Percentiles rank a stretch among this genome's conserved stretches.
phyloP scores from a whole-genome alignment of 495 filamentous ascomycete species.

The Penicillium parvum region DNA sequence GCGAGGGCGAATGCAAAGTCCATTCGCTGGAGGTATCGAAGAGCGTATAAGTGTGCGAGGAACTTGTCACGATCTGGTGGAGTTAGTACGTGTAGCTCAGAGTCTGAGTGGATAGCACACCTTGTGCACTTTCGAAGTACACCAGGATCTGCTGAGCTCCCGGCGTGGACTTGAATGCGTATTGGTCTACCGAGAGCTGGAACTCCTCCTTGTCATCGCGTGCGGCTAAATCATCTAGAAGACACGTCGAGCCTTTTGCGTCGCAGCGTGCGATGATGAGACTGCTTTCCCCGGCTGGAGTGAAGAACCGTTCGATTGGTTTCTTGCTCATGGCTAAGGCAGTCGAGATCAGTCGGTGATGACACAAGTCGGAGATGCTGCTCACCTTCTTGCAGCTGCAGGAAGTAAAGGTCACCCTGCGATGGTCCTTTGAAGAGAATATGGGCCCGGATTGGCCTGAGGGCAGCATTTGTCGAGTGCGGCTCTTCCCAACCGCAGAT shows the following conservation, averaged over 20 bases:
- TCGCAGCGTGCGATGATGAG: background rate
- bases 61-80: background rate
- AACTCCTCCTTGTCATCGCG: background rate
- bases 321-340: too few relatives aligned
- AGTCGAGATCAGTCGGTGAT: too few relatives aligned
- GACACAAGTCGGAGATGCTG: background rate
- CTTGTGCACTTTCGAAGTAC: background rate
- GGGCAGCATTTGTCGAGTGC: background rate
- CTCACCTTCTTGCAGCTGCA: background rate
- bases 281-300: background rate
- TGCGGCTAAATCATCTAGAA: background rate
- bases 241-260: background rate
- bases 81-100: background rate
- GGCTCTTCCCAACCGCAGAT: slow-evolving; percentile 1
- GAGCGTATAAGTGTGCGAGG: background rate
- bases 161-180: background rate
- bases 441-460: background rate
- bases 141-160: background rate
- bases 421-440: slow-evolving; percentile 1
- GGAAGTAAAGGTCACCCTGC: background rate
- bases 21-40: slow-evolving; percentile 2
- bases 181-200: background rate
- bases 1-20: background rate
- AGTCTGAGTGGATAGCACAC: background rate
- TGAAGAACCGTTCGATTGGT: background rate